Percentiles rank a stretch among this genome's conserved stretches.
phyloP scores from a whole-genome alignment of 495 filamentous ascomycete species.

The Podospora bellae-mahoneyi region DNA sequence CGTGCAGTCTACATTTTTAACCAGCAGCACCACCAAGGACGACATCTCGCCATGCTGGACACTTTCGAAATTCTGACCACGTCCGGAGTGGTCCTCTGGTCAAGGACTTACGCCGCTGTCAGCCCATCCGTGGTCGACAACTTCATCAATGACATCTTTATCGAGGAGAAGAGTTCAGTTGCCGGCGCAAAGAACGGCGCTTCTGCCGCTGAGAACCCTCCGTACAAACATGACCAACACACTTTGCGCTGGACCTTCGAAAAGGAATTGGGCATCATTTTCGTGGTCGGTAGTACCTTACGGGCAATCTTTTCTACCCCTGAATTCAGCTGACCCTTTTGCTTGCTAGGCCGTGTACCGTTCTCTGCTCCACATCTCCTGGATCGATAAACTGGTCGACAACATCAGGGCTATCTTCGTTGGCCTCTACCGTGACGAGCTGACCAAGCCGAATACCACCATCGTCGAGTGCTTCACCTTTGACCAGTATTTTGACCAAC shows the following conservation, averaged over 20 bases:
- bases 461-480: slow-evolving; percentile 72
- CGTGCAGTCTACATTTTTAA: background rate
- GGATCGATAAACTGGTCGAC: slow-evolving; percentile 95
- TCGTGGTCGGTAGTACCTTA: slow-evolving; percentile 65
- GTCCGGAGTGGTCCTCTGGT: slow-evolving; percentile 96
- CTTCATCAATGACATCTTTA: slow-evolving; percentile 94
- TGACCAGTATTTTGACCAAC: slow-evolving; percentile 90
- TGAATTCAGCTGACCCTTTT: slow-evolving; percentile 14
- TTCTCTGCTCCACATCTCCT: slow-evolving; percentile 87
- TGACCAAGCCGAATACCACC: slow-evolving; percentile 75
- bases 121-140: slow-evolving; percentile 82
- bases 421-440: slow-evolving; percentile 79
- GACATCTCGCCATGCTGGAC: slow-evolving; percentile 68
- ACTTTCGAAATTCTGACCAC: slow-evolving; percentile 94
- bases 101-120: slow-evolving; percentile 75
- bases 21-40: background rate
- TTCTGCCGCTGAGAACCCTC: slow-evolving; percentile 58
- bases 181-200: slow-evolving; percentile 55
- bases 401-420: slow-evolving; percentile 89
- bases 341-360: slow-evolving; percentile 88
- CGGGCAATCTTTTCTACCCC: background rate
- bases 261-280: slow-evolving; percentile 91
- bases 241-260: slow-evolving; percentile 89
- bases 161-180: slow-evolving; percentile 77
- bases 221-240: slow-evolving; percentile 89